phyloP scores from a whole-genome alignment of 2,329 filamentous ascomycete species.

The Claviceps lovelessii region DNA sequence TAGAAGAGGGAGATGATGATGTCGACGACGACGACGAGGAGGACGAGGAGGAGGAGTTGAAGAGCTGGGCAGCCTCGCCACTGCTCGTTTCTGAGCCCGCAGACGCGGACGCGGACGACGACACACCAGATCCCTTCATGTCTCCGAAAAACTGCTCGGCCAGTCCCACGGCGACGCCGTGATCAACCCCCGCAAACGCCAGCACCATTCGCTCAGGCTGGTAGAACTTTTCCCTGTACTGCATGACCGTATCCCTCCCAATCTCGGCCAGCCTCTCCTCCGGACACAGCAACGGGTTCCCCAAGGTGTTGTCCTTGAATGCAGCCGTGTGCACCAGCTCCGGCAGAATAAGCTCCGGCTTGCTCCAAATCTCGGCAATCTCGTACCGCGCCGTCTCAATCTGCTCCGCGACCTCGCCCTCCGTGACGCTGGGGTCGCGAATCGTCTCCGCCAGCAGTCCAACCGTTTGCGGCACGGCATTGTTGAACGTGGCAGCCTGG shows the following conservation, averaged over 20 bases:
- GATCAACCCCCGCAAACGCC: conserved; percentile 83
- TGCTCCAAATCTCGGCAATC: conserved; percentile 93
- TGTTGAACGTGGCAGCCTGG: conserved; percentile 95
- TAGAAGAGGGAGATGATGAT: conserved; percentile 19
- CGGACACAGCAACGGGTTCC: conserved; percentile 84
- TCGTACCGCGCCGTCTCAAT: conserved; percentile 88
- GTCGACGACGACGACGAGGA: conserved; percentile 18
- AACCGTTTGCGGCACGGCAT: conserved; percentile 68
- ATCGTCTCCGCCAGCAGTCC: conserved; percentile 87
- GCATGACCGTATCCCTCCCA: conserved; percentile 54
- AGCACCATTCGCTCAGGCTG: conserved; percentile 83
- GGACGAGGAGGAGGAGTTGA: conserved; percentile 22
- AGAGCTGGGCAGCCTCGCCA: conserved; percentile 12
- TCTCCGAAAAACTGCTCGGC: conserved; percentile 82
- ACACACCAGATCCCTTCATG: conserved; percentile 43
- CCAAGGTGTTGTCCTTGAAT: conserved; percentile 90
- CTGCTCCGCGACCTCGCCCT: conserved; percentile 75
- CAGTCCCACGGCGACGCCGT: conserved; percentile 63
- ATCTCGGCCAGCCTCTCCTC: conserved; percentile 68
- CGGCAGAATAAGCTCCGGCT: conserved; percentile 87
- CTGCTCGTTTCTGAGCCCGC: conserved; percentile 45
- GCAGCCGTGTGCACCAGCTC: conserved; percentile 92
- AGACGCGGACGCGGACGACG: conserved; percentile 25
- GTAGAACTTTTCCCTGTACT: conserved; percentile 75
- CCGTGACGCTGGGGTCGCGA: conserved; percentile 67